phyloP scores from a whole-genome alignment of 2,329 filamentous ascomycete genomes.

The Fusarium sp. region DNA sequence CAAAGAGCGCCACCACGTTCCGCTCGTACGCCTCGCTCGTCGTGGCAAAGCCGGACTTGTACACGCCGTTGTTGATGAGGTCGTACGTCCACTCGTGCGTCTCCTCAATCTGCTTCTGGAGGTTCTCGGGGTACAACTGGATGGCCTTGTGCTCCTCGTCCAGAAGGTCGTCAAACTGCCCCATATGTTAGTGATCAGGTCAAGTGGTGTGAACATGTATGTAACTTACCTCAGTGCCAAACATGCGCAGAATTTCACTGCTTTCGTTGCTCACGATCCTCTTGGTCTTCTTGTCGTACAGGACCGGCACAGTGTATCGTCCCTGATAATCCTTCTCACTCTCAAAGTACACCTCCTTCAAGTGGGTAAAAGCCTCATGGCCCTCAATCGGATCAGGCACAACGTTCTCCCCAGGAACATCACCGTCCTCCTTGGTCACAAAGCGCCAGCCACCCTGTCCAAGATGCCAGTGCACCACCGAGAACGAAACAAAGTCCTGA shows the following conservation, averaged over 20 bases:
- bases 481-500: slow-evolving; percentile 82
- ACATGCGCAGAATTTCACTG: slow-evolving; percentile 91
- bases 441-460: slow-evolving; percentile 82
- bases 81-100: slow-evolving; percentile 85
- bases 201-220: no score
- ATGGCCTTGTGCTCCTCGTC: slow-evolving; percentile 68
- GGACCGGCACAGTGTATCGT: slow-evolving; percentile 87
- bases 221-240: slow-evolving; percentile 73
- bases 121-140: slow-evolving; percentile 73
- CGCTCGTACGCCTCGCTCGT: slow-evolving; percentile 85
- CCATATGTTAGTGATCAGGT: background rate
- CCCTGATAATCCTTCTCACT: slow-evolving; percentile 77
- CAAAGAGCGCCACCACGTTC: slow-evolving; percentile 77
- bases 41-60: slow-evolving; percentile 85
- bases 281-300: slow-evolving; percentile 81
- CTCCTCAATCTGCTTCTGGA: slow-evolving; percentile 78
- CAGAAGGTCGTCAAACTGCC: slow-evolving; percentile 78
- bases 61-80: slow-evolving; percentile 76
- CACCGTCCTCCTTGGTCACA: slow-evolving; percentile 68
- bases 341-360: slow-evolving; percentile 84
- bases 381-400: slow-evolving; percentile 75
- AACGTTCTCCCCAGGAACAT: slow-evolving; percentile 69
- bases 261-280: slow-evolving; percentile 92
- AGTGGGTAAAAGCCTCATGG: slow-evolving; percentile 74
- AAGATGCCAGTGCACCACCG: slow-evolving; percentile 94